A percentile compares a stretch with the other conserved stretches of the same genome.
These are phyloP conservation scores for Cytidiella melzeri DNA, from an alignment of 768 basidiomycete species.

Conservation along the genomic window DNA sequence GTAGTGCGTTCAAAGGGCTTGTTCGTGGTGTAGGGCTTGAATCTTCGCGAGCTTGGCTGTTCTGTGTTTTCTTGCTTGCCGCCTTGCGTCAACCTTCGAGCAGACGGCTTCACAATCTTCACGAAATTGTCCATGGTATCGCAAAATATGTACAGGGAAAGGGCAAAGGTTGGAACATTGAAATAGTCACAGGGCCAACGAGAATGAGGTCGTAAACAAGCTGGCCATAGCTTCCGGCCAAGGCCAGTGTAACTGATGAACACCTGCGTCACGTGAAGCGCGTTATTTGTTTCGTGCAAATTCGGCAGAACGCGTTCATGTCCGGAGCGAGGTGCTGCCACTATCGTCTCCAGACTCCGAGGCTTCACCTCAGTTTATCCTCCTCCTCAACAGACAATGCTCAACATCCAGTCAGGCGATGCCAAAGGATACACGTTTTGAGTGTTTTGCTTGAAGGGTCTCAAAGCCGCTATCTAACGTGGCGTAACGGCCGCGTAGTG, in stretches of 20 bases:
- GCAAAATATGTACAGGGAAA: slow-evolving; percentile 10
- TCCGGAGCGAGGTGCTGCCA: not conserved
- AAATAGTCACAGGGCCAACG: not conserved
- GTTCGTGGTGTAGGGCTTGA: slow-evolving; percentile 24
- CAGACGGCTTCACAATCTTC: slow-evolving; percentile 20
- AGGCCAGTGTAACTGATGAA: not conserved
- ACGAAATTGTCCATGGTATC: slow-evolving; percentile 30
- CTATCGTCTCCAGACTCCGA: slow-evolving; percentile 13
- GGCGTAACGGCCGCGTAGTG: not conserved
- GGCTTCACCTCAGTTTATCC: slow-evolving; percentile 22
- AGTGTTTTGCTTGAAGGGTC: not conserved
- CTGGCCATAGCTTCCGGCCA: not conserved
- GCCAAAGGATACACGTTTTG: not conserved
- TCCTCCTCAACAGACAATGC: not conserved
- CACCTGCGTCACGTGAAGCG: slow-evolving; percentile 1
- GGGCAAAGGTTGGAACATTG: not conserved
- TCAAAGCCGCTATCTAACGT: not conserved
- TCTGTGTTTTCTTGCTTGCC: slow-evolving; percentile 15
- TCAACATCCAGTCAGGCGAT: not conserved
- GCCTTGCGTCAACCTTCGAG: slow-evolving; percentile 6
- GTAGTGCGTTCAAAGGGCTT: slow-evolving; percentile 19
- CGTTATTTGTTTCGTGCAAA: slow-evolving; percentile 11
- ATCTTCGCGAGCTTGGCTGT: slow-evolving; percentile 19
- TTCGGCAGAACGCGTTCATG: slow-evolving; percentile 1
- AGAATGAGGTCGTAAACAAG: not conserved